Percentiles rank a stretch among this genome's conserved stretches.
These are phyloP conservation scores for Melocanna baccifera DNA, from an alignment of 176 grass and related monocot genomes.

Conservation along the genomic window DNA sequence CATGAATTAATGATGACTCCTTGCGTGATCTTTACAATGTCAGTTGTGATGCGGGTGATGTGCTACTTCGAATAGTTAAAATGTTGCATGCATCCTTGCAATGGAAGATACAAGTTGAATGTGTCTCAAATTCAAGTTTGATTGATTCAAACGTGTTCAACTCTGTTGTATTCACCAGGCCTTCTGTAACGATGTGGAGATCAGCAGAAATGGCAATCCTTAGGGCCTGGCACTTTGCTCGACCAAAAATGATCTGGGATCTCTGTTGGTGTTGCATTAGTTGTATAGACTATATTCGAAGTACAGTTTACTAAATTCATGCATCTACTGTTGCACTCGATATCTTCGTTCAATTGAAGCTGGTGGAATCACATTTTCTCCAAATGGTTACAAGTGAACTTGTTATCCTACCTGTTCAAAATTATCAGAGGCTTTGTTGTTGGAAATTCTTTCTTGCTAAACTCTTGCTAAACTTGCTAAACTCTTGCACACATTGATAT, in stretches of 20 bases:
- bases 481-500: too few relatives aligned
- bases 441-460: too few relatives aligned
- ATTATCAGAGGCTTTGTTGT: neutral
- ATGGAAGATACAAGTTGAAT: neutral
- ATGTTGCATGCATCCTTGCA: neutral
- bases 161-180: neutral
- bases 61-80: neutral
- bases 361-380: neutral
- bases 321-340: neutral
- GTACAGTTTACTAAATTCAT: neutral
- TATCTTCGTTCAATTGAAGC: slow-evolving; percentile 24
- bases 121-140: neutral
- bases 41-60: neutral
- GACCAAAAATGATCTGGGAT: neutral
- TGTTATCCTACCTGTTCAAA: neutral
- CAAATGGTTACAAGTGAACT: neutral
- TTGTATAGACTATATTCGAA: slow-evolving; percentile 13
- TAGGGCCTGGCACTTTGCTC: neutral
- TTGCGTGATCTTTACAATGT: slow-evolving; percentile 12
- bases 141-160: neutral
- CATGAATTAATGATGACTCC: slow-evolving; percentile 32
- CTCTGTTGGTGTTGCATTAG: neutral
- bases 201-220: neutral
- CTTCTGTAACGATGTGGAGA: neutral
- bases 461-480: too few relatives aligned